Conservation (phyloP, 495 filamentous ascomycete genomes). For the Aspergillus cristatus region DNA sequence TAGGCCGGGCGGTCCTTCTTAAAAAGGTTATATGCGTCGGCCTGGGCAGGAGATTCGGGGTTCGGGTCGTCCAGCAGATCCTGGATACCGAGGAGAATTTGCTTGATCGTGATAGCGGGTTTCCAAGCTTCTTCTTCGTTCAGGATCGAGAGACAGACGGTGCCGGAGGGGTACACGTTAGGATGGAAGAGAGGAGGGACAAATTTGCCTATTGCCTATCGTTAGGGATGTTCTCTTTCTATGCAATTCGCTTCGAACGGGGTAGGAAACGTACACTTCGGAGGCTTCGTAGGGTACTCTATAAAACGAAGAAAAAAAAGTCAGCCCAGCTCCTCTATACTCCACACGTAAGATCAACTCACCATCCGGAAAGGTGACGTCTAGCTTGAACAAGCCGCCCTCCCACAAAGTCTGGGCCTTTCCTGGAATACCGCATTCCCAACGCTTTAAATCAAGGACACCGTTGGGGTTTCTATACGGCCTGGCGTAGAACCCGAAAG, state of each 20-base stretch:
- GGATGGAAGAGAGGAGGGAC: conserved; percentile 93
- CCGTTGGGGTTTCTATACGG: conserved; percentile 71
- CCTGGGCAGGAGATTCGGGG: conserved; percentile 92
- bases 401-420: conserved; percentile 96
- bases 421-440: conserved; percentile 94
- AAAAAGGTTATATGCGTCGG: conserved; percentile 94
- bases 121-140: conserved; percentile 99
- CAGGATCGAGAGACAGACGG: conserved; percentile 92
- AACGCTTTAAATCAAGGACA: conserved; percentile 83
- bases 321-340: conserved; percentile 8
- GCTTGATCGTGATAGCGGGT: conserved; percentile 95
- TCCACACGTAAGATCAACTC: conserved; percentile 24
- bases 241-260: background rate
- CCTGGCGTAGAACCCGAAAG: conserved; percentile 94
- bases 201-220: conserved; percentile 71
- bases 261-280: conserved; percentile 66
- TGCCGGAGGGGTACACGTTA: conserved; percentile 97
- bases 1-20: conserved; percentile 85
- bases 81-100: conserved; percentile 92
- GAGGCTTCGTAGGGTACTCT: conserved; percentile 99
- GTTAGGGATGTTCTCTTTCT: conserved; percentile 1
- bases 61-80: conserved; percentile 94
- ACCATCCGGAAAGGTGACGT: conserved; percentile 92
- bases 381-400: conserved; percentile 89
- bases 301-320: conserved; percentile 12